Base-by-base conservation (phyloP, 2,329 filamentous ascomycete genomes). In the Stemphylium lycopersici region DNA sequence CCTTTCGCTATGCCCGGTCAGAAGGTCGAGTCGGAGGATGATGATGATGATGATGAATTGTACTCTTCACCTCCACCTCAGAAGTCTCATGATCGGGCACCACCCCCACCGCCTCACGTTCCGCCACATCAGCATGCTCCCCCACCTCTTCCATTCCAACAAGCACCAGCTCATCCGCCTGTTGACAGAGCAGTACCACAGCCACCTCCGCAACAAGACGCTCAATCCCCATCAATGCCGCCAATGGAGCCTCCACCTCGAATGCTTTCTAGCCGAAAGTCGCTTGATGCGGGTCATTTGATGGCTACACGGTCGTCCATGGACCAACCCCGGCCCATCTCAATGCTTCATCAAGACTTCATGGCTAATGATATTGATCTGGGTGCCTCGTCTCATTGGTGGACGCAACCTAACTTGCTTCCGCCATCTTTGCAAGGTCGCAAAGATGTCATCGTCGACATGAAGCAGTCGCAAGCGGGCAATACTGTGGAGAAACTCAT, bases 321-420 rank as follows among this genome's bases (percentile, higher is more conserved):
- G 75, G 95, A 99, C 62, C 80, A 90, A 51, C 76, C 83, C 34
- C 86, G 93, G 41, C 88, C 90, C 1, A 11, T 48, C 7, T 83
- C 87, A 55, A 90, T 45, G 32, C 42, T 34, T 6, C 42, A 93
- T 61, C 87, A 88, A 39, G 90, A 91, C 1, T 96, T 87, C 69
- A 93, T 98, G 58, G 95, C 95, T 36, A 88, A 87, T 51, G 93
- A 98, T 56, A 77, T 98, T 51, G 93, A 98, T 67, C 80, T 98
- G 33, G 87, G 85, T 11, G 80, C 84, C 39, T 82, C 83, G 44
- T 90, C 86, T 15, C 84, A 88, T 45, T 99, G 95, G 95, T 99
- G 93, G 93, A 86, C 89, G 33, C 87, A 93, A 68, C 82, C 88
- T 10, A 90, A 90, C 58, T 86, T 86, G 33, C 83, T 93, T 1